phyloP scores from a whole-genome alignment of 345 rosid genomes.

The Atalantia buxifolia region DNA sequence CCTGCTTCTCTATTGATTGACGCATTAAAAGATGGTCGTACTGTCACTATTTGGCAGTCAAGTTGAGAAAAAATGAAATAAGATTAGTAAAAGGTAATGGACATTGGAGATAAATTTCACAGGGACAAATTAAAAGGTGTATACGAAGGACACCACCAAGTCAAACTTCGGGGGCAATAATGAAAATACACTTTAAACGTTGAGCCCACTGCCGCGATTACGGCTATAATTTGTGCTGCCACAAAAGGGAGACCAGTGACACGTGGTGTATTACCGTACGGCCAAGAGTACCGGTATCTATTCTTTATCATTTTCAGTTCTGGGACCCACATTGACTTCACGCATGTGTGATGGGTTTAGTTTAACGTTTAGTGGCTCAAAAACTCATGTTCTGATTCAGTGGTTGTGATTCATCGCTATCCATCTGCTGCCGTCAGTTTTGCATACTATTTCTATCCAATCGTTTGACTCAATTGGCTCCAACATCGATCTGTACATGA shows the following conservation, averaged over 20 bases:
- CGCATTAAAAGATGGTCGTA: too few relatives aligned
- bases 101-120: too few relatives aligned
- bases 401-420: background rate
- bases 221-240: background rate
- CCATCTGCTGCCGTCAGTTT: background rate
- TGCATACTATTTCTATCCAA: background rate
- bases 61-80: too few relatives aligned
- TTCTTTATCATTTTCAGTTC: background rate
- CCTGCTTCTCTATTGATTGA: too few relatives aligned
- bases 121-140: too few relatives aligned
- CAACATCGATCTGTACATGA: background rate
- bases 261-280: background rate
- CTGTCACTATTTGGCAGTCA: too few relatives aligned
- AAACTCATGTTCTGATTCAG: background rate
- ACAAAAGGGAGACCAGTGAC: background rate
- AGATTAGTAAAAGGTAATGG: background rate
- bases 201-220: background rate
- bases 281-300: background rate
- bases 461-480: background rate
- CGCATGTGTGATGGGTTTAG: too few relatives aligned
- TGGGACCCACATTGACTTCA: background rate
- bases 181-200: background rate
- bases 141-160: background rate
- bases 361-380: background rate
- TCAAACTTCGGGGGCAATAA: too few relatives aligned